Conservation (phyloP, 768 basidiomycete species). For the Mycena albidolilacea region DNA sequence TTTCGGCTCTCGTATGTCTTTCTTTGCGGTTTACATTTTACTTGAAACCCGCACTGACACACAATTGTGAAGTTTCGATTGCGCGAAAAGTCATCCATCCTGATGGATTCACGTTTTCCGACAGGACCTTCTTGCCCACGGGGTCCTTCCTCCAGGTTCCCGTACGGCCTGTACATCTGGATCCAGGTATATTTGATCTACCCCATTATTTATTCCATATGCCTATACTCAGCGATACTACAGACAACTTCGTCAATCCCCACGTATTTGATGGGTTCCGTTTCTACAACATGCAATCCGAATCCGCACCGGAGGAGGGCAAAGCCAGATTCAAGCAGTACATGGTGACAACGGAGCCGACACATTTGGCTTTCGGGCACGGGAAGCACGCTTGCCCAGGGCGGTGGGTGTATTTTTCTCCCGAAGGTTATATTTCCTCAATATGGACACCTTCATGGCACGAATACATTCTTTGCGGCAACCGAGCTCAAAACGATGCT, state of each 20-base stretch:
- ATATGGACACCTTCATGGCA: too few species aligned
- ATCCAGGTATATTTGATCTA: not conserved
- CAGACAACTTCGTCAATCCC: not conserved
- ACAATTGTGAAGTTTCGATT: not conserved
- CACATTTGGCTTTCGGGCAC: slow-evolving; percentile 5
- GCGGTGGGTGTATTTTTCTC: slow-evolving; percentile 27
- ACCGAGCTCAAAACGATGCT: not conserved
- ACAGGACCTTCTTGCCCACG: not conserved
- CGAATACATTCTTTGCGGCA: not conserved
- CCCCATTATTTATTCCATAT: too few species aligned
- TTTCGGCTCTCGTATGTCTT: not conserved
- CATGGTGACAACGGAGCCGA: not conserved
- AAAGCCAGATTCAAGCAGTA: not conserved
- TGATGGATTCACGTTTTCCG: slow-evolving; percentile 1
- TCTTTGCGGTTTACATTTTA: not conserved
- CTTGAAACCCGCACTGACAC: not conserved
- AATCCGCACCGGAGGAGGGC: not conserved
- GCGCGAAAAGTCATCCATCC: not conserved
- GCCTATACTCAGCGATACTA: too few species aligned
- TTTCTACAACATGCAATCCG: not conserved
- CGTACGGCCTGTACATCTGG: not conserved
- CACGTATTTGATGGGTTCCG: not conserved
- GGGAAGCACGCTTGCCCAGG: slow-evolving; percentile 31
- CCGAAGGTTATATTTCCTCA: too few species aligned
- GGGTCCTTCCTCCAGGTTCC: not conserved